A percentile compares a stretch with the other conserved stretches of the same genome.
Conservation (phyloP, 352 stramenopile genomes). For the Phytophthora brassicae region DNA sequence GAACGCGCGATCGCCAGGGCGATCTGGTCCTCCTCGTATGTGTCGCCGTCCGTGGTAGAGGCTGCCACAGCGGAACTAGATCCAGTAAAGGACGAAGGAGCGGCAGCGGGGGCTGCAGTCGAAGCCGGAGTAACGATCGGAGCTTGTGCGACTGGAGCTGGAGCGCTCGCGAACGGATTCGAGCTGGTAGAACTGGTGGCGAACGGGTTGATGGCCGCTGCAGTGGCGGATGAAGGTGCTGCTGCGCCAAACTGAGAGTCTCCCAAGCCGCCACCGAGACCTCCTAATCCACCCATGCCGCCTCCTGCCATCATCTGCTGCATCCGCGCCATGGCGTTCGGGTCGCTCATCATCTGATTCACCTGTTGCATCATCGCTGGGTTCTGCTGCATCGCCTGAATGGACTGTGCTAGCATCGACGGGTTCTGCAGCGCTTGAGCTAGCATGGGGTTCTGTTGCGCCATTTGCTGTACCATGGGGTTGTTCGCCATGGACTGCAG, state of each 20-base stretch:
- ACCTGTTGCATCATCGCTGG: conserved; percentile 82
- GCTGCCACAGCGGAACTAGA: conserved; percentile 14
- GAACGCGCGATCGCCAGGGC: conserved; percentile 76
- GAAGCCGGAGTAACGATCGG: conserved; percentile 10
- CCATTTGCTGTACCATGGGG: conserved; percentile 82
- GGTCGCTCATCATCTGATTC: conserved; percentile 80
- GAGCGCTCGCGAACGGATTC: conserved; percentile 22
- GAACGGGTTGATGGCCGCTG: conserved; percentile 45
- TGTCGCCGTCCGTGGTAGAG: conserved; percentile 23
- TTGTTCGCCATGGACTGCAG: conserved; percentile 64
- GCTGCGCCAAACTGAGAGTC: conserved; percentile 33
- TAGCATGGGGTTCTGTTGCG: conserved; percentile 76
- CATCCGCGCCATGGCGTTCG: conserved; percentile 67
- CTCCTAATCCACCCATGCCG: conserved; percentile 19
- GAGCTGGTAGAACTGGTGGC: conserved; percentile 13
- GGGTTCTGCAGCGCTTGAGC: conserved; percentile 78
- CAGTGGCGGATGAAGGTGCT: conserved; percentile 7
- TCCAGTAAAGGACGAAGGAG: conserved; percentile 4
- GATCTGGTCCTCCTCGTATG: conserved; percentile 80
- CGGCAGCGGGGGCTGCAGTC: conserved; percentile 1
- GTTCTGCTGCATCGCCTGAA: conserved; percentile 77
- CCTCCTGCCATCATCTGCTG: conserved; percentile 68
- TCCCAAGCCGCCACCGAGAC: conserved; percentile 19
- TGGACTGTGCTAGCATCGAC: conserved; percentile 61
- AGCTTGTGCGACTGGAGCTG: conserved; percentile 1